Evolutionary conservation across 176 grass and related monocot species (phyloP), one percentile per base, ranked within the genome.

Genomic region (Aegilops umbellulata): DNA sequence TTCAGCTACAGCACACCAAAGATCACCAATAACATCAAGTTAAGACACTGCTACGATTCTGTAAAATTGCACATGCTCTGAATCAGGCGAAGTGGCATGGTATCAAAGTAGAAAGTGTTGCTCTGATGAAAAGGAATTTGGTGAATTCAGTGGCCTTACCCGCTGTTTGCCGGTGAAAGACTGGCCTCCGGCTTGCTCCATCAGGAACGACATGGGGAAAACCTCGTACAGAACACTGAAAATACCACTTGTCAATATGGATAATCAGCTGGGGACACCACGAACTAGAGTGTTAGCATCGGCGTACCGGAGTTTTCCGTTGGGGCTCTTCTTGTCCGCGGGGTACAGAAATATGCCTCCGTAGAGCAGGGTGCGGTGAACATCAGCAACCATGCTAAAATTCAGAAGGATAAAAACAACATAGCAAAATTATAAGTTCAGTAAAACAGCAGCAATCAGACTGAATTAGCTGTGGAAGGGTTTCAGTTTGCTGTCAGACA

Each of bases 331-430:
- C 89, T 94, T 88, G 78, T 99, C 97, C 3, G 87, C 90, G 81
- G 97, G 97, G 85, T 99, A 99, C 72, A 96, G 74, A 89, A 94
- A 99, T 85, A 97, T 93, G 57, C 97, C 97, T 84, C 97, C 97
- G 42, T 99, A 99, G 36, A 97, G 87, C 53, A 97, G 78, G 25
- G 94, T 99, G 65, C 97, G 97, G 49, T 99, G 97, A 65, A 99
- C 63, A 76, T 99, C 94, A 19, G 94, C 97, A 81, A 99, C 97
- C 94, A 99, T 96, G 41, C 97, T 99, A 86, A 19, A 17, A 14
- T 79, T 30, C 31, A 42, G 13, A 84, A 49, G 17, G 3, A 71
- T 3, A 12, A 53, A 7, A 72, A 36, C 2, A n/a, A 1, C 0
- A 55, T 11, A 14, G 16, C 38, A 15, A 22, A 30, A n/a, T 4